Conservation (phyloP, 2,329 filamentous ascomycete species). For the Penicillium sumatraense region DNA sequence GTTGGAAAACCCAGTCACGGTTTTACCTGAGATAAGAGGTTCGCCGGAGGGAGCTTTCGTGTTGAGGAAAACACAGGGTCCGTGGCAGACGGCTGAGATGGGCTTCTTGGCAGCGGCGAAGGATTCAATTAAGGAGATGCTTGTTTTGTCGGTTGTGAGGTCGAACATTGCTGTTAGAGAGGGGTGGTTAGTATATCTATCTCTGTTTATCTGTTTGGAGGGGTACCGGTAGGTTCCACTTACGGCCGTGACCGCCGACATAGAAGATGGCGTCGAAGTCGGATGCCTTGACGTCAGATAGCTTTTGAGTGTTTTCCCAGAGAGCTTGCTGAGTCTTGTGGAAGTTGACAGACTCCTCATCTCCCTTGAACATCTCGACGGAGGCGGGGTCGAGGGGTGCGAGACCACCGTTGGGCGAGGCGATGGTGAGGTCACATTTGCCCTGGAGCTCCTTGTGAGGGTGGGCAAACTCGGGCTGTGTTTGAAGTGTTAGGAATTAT, state of each 20-base stretch:
- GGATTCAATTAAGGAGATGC: conserved; percentile 51
- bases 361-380: conserved; percentile 59
- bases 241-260: conserved; percentile 63
- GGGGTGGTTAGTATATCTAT: neutral
- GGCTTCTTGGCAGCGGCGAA: conserved; percentile 55
- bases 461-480: conserved; percentile 64
- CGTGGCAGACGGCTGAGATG: conserved; percentile 57
- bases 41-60: conserved; percentile 49
- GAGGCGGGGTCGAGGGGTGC: conserved; percentile 66
- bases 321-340: conserved; percentile 59
- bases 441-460: conserved; percentile 63
- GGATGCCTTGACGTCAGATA: conserved; percentile 60
- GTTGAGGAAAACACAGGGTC: conserved; percentile 50
- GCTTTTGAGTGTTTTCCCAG: conserved; percentile 67
- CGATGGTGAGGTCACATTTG: conserved; percentile 60
- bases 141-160: conserved; percentile 47
- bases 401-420: conserved; percentile 65
- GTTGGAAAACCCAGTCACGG: conserved; percentile 55
- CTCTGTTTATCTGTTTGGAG: neutral
- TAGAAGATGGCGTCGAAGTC: conserved; percentile 70
- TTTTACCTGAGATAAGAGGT: conserved; percentile 45
- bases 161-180: conserved; percentile 53
- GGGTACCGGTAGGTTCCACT: conserved; percentile 23
- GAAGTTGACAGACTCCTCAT: conserved; percentile 60
- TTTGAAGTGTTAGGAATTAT: neutral